Evolutionary conservation across 768 basidiomycete genomes (phyloP).

Genomic region (Kwoniella pini): DNA sequence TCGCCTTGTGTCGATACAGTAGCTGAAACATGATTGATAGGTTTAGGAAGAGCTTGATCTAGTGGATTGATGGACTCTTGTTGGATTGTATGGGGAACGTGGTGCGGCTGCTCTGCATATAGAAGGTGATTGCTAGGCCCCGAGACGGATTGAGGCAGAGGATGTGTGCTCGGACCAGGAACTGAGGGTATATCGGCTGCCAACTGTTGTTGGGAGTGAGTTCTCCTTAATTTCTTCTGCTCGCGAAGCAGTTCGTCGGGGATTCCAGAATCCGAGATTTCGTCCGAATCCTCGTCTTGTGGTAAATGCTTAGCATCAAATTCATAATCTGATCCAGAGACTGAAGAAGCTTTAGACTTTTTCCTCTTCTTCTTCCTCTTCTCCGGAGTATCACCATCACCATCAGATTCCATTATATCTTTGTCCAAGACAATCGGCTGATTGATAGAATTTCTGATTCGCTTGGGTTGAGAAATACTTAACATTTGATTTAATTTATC

Average conservation of each 20-base stretch:
- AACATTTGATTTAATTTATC: constrained; percentile 61
- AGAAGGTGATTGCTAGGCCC: constrained; percentile 1
- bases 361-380: constrained; percentile 45
- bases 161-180: constrained; percentile 1
- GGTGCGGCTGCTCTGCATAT: background rate
- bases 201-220: background rate
- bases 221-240: constrained; percentile 5
- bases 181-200: background rate
- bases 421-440: constrained; percentile 29
- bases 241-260: constrained; percentile 11
- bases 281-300: constrained; percentile 21
- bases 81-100: background rate
- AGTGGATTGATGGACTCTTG: constrained; percentile 14
- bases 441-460: constrained; percentile 54
- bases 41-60: background rate
- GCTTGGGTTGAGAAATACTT: constrained; percentile 60
- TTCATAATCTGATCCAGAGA: constrained; percentile 36
- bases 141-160: background rate
- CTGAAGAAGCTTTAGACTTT: constrained; percentile 39
- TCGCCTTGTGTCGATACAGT: too few species aligned
- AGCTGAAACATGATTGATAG: background rate
- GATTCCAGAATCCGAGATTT: constrained; percentile 1
- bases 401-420: constrained; percentile 64
- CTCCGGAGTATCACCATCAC: constrained; percentile 32
- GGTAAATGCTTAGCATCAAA: constrained; percentile 41